Base-by-base conservation (phyloP, 129 eudicot genomes). In the Arctium minus region DNA sequence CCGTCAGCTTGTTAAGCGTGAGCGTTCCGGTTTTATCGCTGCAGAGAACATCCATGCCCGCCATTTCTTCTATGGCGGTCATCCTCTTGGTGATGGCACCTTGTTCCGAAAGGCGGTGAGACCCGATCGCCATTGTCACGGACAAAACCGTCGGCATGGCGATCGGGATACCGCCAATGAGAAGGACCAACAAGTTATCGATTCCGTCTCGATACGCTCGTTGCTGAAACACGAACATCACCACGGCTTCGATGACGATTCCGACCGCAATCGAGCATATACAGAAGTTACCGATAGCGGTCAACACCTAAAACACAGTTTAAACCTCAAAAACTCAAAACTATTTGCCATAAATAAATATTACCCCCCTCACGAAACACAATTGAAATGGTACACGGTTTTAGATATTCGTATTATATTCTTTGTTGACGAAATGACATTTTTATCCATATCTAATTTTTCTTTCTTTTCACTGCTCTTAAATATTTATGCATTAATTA, bases 11-110 rank as follows among this genome's bases (percentile, higher is more conserved):
- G 86, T 94, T 94, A 38, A 94, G 97, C 11, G 98, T 94, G 73
- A 94, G 91, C 17, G 98, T 94, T 10, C 97, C 98, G 0, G 98
- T 94, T 80, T 91, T 94, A 73, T 94, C 98, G 78, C 98, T 94
- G 81, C 98, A 94, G 15, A 94, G 97, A 56, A 94, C 91, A 85
- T 94, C 98, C 98, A 94, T 94, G 37, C 97, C 98, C 38, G 98
- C 97, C 97, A 93, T 93, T 79, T 93, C 98, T 86, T 93, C 98
- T 75, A 94, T 94, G 50, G 98, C 98, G 3, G 98, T 94, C 98
- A 94, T 94, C 79, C 98, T 88, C 89, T 94, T 94, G 48, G 98
- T 94, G 72, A 94, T 94, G 69, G 97, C 98, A 53, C 98, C 98
- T 50, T 94, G 98, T 33, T 94, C 84, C 7, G 98, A 90, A 72